phyloP scores from a whole-genome alignment of 73 alveolate genomes.

The Effrenium voratum region DNA sequence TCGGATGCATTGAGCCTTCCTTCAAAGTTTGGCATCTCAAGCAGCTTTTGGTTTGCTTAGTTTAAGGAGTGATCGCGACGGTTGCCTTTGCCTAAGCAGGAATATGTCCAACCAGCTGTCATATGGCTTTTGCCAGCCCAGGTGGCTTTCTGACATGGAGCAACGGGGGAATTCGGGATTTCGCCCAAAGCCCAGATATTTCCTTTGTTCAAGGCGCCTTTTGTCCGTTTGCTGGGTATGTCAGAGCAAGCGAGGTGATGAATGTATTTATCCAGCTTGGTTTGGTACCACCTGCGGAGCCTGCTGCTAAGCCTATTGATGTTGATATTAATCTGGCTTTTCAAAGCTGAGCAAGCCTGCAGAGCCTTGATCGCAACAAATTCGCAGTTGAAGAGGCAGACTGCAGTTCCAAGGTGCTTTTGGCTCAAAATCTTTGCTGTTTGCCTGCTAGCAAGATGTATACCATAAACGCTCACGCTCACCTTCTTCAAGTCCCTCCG shows the following conservation, averaged over 20 bases:
- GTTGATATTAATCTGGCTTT: too few species aligned
- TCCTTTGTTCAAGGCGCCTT: too few species aligned
- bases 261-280: slow-evolving; percentile 62
- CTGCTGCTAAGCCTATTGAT: background rate
- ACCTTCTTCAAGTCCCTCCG: too few species aligned
- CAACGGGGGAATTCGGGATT: slow-evolving; percentile 72
- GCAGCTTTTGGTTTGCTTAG: background rate
- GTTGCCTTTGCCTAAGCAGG: background rate
- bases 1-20: background rate
- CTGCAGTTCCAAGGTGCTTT: too few species aligned
- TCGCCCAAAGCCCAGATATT: background rate
- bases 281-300: slow-evolving; percentile 83
- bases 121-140: background rate
- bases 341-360: too few species aligned
- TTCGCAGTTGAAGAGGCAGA: too few species aligned
- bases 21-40: background rate
- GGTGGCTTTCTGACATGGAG: slow-evolving; percentile 91
- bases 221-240: background rate
- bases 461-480: too few species aligned
- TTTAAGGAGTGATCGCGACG: slow-evolving; percentile 63
- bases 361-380: too few species aligned
- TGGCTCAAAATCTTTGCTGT: too few species aligned
- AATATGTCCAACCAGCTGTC: background rate
- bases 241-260: background rate
- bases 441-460: too few species aligned